Evolutionary conservation across 2,329 filamentous ascomycete genomes (phyloP), one percentile per base, ranked within the genome.

Genomic region (Trichoderma gracile): DNA sequence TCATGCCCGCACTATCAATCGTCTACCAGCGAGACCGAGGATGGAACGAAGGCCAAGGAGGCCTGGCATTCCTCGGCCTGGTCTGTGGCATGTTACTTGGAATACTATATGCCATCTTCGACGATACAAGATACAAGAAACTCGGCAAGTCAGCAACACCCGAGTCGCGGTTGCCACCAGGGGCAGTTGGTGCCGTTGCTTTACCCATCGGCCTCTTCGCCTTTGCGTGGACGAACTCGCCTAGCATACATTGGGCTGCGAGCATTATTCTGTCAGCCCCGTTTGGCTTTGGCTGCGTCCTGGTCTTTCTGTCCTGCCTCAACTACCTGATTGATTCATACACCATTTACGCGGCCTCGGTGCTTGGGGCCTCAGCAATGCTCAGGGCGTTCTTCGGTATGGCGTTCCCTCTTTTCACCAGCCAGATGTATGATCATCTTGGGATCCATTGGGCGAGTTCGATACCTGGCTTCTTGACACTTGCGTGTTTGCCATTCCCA

Each of bases 21-120:
- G 85, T 88, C 14, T 89, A 83, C 71, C 82, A 86, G 65, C 65
- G 79, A 61, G 67, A 73, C 14, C 77, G 82, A 14, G 82, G 82
- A 43, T 86, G 83, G 83, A 78, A 73, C 27, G 70, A 77, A 38
- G 83, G 83, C 10, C 76, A 85, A 38, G 80, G 80, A 2, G 81
- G 84, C 25, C 19, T 53, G n/a, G 57, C 57, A 15, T 61, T 61
- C n/a, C 30, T 53, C 9, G 57, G 47, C 12, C 38, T 61, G n/a
- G 21, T 61, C n/a, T 52, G 33, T 10, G 47, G 58, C 7, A 61
- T 61, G 58, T 15, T 54, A 25, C n/a, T 49, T 1, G 56, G 56
- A 3, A 19, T 25, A 38, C 9, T 58, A n/a, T 49, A 58, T 25
- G 43, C 56, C 56, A 49, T 58, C 6, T 14, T 49, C 9, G 56